Evolutionary conservation across 768 basidiomycete species (phyloP).

Genomic region (Rhodosporidiobolus sp.): DNA sequence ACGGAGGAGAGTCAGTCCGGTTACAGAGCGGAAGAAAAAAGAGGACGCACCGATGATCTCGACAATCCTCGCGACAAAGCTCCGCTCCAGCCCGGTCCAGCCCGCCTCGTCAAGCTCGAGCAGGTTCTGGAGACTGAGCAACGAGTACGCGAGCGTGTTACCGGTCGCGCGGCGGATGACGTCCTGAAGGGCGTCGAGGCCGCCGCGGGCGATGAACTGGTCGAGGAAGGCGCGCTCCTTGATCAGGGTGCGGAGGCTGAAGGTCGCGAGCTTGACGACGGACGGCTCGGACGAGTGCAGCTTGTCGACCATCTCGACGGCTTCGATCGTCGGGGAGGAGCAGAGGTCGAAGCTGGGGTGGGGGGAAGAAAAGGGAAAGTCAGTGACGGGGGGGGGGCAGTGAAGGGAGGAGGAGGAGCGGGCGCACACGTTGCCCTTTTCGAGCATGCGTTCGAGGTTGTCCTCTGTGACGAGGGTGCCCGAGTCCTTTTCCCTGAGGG

Average conservation of each 20-base stretch:
- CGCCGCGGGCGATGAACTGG: slow-evolving; percentile 71
- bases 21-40: neutral
- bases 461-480: slow-evolving; percentile 83
- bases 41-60: slow-evolving; percentile 30
- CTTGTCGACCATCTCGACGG: slow-evolving; percentile 69
- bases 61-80: slow-evolving; percentile 57
- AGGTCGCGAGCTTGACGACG: slow-evolving; percentile 65
- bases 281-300: slow-evolving; percentile 61
- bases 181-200: slow-evolving; percentile 66
- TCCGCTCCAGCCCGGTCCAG: slow-evolving; percentile 68
- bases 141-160: slow-evolving; percentile 82
- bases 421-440: slow-evolving; percentile 47
- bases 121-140: slow-evolving; percentile 78
- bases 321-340: slow-evolving; percentile 64
- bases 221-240: slow-evolving; percentile 60
- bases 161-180: slow-evolving; percentile 67
- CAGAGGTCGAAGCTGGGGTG: neutral
- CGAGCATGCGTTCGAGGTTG: slow-evolving; percentile 77
- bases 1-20: neutral
- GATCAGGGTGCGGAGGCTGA: slow-evolving; percentile 74
- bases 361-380: neutral
- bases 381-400: neutral
- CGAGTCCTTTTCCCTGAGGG: slow-evolving; percentile 70
- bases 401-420: neutral
- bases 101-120: slow-evolving; percentile 77